Base-by-base conservation (phyloP, 306 rosid species). In the Fragaria ananassa region DNA sequence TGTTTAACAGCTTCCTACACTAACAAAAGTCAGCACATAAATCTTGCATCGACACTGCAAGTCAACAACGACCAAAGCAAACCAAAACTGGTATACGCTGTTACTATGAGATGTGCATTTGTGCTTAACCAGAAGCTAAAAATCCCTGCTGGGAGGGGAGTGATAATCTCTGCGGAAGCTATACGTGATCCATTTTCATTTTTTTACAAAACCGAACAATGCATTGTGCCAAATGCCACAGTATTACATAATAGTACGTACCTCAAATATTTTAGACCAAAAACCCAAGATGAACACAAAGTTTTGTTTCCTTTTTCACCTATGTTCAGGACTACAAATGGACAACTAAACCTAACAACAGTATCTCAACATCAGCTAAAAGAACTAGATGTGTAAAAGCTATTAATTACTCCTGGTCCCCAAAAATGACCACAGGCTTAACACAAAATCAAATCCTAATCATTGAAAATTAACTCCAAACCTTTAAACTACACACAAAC, bases 391-490 rank as follows among this genome's bases (percentile, higher is more conserved):
- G 13, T 12, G 15, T 4, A 37, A 19, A 74, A 45, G n/a, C 70
- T 60, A 2, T 11, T 18, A 37, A 23, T 45, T 45, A 45, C 78
- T 44, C 72, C 61, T 76, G 47, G 61, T 65, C 64, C 29, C 84
- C 18, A 54, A 72, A 46, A 64, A 45, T 74, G 34, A 61, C 51
- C 70, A 8, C 13, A 64, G 42, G 57, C 74, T 71, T 35, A 49
- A 37, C 3, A 15, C 29, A 14, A 6, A 34, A 35, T 29, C 21
- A 72, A 76, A 65, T 71, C 71, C 69, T 51, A 50, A 44, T 49
- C 41, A 13, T 23, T 68, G 29, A 76, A 39, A 39, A 63, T 67
- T 75, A 76, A 74, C 71, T 76, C 72, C 74, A 44, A 44, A 42
- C 45, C 45, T 8, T 42, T 42, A 42, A 8, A 42, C 45, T 42